A percentile compares a stretch with the other conserved stretches of the same genome.
Evolutionary conservation across 2,329 filamentous ascomycete species (phyloP).

Genomic region (Penicillium digitatum): DNA sequence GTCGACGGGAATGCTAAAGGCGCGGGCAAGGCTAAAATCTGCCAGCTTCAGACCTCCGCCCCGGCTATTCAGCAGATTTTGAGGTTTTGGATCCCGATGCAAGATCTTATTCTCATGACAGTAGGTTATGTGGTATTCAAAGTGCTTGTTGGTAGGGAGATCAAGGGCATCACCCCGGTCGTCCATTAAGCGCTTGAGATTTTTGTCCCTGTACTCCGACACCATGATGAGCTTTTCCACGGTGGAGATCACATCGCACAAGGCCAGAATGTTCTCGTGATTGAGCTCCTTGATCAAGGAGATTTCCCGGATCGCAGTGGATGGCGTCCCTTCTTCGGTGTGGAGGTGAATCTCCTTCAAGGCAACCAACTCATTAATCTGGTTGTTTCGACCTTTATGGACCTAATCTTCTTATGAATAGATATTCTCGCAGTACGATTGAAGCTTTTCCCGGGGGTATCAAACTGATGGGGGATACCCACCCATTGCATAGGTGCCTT

Average conservation of each 20-base stretch:
- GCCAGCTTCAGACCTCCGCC: constrained; percentile 87
- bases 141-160: constrained; percentile 87
- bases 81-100: constrained; percentile 91
- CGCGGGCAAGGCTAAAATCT: constrained; percentile 88
- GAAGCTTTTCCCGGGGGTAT: background rate
- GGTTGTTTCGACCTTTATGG: constrained; percentile 94
- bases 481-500: background rate
- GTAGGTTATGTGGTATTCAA: constrained; percentile 99
- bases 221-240: constrained; percentile 99
- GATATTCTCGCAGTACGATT: background rate
- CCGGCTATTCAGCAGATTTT: constrained; percentile 91
- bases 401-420: constrained; percentile 46
- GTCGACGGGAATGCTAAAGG: constrained; percentile 94
- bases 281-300: constrained; percentile 99
- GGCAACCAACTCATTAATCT: constrained; percentile 92
- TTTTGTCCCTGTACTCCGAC: constrained; percentile 97
- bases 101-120: constrained; percentile 96
- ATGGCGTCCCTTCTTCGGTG: constrained; percentile 94
- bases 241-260: constrained; percentile 98
- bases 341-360: constrained; percentile 98
- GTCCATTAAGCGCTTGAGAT: constrained; percentile 99
- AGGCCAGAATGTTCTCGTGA: constrained; percentile 93
- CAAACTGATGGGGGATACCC: background rate
- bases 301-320: constrained; percentile 95
- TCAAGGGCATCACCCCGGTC: constrained; percentile 83